These are phyloP conservation scores for Globisporangium nunn DNA, from an alignment of 352 stramenopile genomes.

Conservation along the genomic window DNA sequence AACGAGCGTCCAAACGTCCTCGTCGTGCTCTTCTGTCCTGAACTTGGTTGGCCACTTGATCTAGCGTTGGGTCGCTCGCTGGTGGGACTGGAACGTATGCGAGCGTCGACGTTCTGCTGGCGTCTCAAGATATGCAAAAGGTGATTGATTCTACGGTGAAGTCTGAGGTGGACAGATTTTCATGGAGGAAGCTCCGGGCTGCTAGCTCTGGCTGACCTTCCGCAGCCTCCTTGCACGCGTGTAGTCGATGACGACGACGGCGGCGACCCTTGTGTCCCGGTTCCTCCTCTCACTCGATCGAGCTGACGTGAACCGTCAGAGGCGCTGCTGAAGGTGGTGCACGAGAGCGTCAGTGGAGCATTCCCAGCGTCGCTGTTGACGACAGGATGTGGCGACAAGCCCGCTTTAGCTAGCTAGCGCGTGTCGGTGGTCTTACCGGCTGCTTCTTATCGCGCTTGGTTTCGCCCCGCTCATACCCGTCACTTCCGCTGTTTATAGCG, in stretches of 20 bases:
- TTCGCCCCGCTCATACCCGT: no score
- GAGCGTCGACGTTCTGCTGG: neutral
- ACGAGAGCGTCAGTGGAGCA: constrained; percentile 1
- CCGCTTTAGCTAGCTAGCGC: neutral
- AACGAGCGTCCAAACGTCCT: constrained; percentile 3
- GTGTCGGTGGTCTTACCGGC: neutral
- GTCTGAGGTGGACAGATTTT: neutral
- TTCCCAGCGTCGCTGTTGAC: neutral
- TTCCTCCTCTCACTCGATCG: neutral
- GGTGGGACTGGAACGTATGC: neutral
- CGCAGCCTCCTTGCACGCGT: neutral
- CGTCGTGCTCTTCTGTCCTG: neutral
- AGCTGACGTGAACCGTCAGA: neutral
- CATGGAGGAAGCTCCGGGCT: neutral
- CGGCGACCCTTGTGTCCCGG: neutral
- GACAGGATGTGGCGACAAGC: neutral
- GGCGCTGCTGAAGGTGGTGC: neutral
- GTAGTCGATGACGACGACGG: neutral
- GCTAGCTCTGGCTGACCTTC: neutral
- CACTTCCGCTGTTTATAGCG: neutral
- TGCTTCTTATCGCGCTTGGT: neutral
- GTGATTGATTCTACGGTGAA: neutral
- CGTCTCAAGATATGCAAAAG: neutral
- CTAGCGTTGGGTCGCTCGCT: neutral
- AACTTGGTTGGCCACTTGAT: neutral